These are phyloP conservation scores for Coemansia sp. DNA, from an alignment of 192 early-diverging fungal species.

Conservation along the genomic window DNA sequence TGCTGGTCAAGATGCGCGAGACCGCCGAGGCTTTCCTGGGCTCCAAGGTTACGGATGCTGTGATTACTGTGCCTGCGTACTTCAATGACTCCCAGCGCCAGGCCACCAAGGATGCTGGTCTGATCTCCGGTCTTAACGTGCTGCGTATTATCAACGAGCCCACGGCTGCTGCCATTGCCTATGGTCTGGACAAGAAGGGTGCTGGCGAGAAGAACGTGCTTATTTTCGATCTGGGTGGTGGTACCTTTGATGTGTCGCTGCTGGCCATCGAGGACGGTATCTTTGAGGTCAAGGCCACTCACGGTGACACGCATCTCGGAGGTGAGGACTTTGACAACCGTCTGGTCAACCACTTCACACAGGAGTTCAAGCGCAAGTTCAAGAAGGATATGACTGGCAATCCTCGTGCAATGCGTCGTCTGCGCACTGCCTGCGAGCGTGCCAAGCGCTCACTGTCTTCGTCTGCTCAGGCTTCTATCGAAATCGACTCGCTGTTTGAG, in stretches of 20 bases:
- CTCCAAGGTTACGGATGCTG: slow-evolving; percentile 78
- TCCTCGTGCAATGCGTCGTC: slow-evolving; percentile 91
- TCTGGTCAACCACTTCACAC: slow-evolving; percentile 89
- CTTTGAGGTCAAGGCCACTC: slow-evolving; percentile 98
- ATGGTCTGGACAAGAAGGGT: slow-evolving; percentile 96
- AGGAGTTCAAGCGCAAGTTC: slow-evolving; percentile 98
- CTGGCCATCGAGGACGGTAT: slow-evolving; percentile 96
- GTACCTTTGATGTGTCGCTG: slow-evolving; percentile 98
- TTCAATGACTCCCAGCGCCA: slow-evolving; percentile 99
- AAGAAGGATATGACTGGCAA: slow-evolving; percentile 86
- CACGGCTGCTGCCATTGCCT: slow-evolving; percentile 98
- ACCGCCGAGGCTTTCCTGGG: slow-evolving; percentile 92
- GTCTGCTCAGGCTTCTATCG: slow-evolving; percentile 89
- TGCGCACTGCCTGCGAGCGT: slow-evolving; percentile 95
- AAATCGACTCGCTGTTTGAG: slow-evolving; percentile 96
- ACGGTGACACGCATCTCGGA: slow-evolving; percentile 98
- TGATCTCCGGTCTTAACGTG: slow-evolving; percentile 94
- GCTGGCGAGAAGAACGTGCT: slow-evolving; percentile 88
- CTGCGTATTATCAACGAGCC: slow-evolving; percentile 99
- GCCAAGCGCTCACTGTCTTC: slow-evolving; percentile 96
- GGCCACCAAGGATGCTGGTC: slow-evolving; percentile 99
- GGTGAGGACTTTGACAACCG: slow-evolving; percentile 99
- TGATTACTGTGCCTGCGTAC: slow-evolving; percentile 97
- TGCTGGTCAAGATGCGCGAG: slow-evolving; percentile 98
- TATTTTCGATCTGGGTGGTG: slow-evolving; percentile 97